phyloP scores from a whole-genome alignment of 1,284 basidiomycete genomes.

The Rugosomyces carneus region DNA sequence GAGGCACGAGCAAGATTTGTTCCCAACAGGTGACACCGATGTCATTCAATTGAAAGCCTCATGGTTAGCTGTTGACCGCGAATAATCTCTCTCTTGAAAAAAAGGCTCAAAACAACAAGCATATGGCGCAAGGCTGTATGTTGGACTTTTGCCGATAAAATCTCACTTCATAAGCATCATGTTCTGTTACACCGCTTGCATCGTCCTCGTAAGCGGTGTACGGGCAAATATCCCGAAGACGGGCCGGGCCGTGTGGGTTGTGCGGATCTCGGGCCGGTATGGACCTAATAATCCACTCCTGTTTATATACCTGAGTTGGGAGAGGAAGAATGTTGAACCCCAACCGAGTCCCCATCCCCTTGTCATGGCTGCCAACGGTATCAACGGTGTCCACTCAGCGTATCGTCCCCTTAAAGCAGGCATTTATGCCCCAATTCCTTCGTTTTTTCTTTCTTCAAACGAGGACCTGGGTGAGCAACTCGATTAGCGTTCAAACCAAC shows the following conservation, averaged over 20 bases:
- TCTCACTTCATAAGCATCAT: too few species aligned
- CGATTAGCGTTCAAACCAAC: conserved; percentile 4
- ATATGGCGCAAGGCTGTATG: conserved; percentile 15
- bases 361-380: conserved; percentile 37
- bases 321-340: conserved; percentile 14
- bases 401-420: conserved; percentile 65
- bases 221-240: conserved; percentile 18
- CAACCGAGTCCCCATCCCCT: conserved; percentile 7
- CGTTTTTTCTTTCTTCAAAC: conserved; percentile 71
- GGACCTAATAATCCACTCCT: conserved; percentile 20
- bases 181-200: too few species aligned
- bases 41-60: not conserved
- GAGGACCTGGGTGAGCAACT: conserved; percentile 74
- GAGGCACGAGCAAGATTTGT: conserved; percentile 6
- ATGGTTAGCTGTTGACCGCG: not conserved
- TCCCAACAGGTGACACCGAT: conserved; percentile 7
- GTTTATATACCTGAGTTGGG: conserved; percentile 20
- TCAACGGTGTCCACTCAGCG: conserved; percentile 21
- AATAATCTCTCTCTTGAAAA: too few species aligned
- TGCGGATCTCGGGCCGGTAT: conserved; percentile 25
- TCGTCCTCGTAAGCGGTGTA: not conserved
- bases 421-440: conserved; percentile 80
- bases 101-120: not conserved
- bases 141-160: too few species aligned
- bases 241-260: conserved; percentile 25